Evolutionary conservation across 305 asterid species (phyloP).

Genomic region (Fraxinus sp.): DNA sequence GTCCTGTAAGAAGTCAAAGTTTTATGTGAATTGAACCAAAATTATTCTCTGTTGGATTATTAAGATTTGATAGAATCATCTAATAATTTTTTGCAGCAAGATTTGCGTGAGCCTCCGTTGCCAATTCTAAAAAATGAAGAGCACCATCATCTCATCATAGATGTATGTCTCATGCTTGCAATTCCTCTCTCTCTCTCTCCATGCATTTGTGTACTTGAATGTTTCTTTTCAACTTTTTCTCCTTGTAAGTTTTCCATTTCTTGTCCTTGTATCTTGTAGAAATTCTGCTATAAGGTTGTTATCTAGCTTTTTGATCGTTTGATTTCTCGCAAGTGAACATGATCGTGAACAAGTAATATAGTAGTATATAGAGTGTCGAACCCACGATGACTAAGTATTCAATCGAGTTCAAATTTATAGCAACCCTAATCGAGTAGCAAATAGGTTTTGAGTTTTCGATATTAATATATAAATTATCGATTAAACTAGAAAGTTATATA

Average conservation of each 20-base stretch:
- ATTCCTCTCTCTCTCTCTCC: neutral
- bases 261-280: neutral
- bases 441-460: no score
- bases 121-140: constrained; percentile 69
- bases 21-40: constrained; percentile 12
- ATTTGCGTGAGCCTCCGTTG: constrained; percentile 52
- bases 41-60: neutral
- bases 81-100: constrained; percentile 37
- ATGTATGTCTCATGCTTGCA: constrained; percentile 40
- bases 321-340: no score
- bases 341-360: no score
- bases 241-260: neutral
- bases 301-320: neutral
- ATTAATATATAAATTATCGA: no score
- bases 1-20: constrained; percentile 42
- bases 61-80: constrained; percentile 1
- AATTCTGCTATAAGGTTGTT: neutral
- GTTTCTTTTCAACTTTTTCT: constrained; percentile 1
- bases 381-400: no score
- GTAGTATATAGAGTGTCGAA: no score
- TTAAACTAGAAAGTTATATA: no score
- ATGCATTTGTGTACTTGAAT: constrained; percentile 33
- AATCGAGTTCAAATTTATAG: no score
- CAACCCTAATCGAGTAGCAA: no score
- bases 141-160: constrained; percentile 61